Evolutionary conservation across 2,329 filamentous ascomycete species (phyloP).

Genomic region (Cladophialophora bantiana): DNA sequence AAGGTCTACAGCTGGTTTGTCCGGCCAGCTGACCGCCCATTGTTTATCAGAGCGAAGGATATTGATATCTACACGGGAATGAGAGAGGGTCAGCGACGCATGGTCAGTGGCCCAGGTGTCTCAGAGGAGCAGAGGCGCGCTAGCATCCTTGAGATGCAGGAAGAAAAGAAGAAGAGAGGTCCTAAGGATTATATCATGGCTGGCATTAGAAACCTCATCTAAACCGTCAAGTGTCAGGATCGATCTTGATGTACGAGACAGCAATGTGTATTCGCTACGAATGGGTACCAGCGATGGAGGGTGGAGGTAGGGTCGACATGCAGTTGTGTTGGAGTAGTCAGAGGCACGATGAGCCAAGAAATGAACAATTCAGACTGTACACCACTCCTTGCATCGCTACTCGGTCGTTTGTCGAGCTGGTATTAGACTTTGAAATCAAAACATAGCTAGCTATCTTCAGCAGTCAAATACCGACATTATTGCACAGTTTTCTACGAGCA

Average conservation of each 20-base stretch:
- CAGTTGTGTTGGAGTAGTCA: slow-evolving; percentile 15
- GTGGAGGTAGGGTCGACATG: slow-evolving; percentile 13
- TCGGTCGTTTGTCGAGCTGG: no score
- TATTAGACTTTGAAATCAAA: no score
- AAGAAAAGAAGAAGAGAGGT: slow-evolving; percentile 43
- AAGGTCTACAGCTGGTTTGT: slow-evolving; percentile 40
- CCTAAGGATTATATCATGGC: slow-evolving; percentile 31
- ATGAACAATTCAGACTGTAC: not conserved
- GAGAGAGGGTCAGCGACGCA: slow-evolving; percentile 41
- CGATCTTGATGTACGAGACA: slow-evolving; percentile 27
- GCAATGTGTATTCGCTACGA: slow-evolving; percentile 22
- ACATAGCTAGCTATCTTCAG: no score
- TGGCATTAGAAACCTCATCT: slow-evolving; percentile 33
- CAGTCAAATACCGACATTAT: no score
- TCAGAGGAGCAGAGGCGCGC: slow-evolving; percentile 42
- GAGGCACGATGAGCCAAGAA: not conserved
- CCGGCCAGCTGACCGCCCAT: slow-evolving; percentile 42
- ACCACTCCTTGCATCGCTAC: no score
- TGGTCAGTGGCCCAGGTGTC: slow-evolving; percentile 41
- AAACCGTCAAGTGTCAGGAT: slow-evolving; percentile 26
- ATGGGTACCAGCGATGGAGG: slow-evolving; percentile 22
- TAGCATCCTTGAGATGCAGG: slow-evolving; percentile 44
- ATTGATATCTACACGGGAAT: slow-evolving; percentile 50
- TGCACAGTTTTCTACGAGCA: no score
- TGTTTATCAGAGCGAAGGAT: slow-evolving; percentile 44